Percentiles rank a stretch among this genome's conserved stretches.
Conservation (phyloP, 148 eudicot species). For the Rhododendron molle region DNA sequence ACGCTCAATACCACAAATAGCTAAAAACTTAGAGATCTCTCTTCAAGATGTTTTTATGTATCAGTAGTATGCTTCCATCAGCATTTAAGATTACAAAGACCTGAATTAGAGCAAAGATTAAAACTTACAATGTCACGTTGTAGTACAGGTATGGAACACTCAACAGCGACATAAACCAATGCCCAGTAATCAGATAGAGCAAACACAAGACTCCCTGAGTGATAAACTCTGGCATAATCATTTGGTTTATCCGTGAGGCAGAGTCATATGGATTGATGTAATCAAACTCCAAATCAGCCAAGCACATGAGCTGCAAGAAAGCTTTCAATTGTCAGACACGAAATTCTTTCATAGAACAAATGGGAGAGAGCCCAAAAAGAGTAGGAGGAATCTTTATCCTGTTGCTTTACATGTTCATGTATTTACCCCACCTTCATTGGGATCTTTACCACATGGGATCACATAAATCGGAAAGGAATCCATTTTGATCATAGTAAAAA, state of each 20-base stretch:
- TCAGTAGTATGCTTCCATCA: background rate
- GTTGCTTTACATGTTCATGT: background rate
- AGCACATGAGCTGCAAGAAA: constrained; percentile 83
- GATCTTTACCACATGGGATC: background rate
- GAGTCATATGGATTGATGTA: constrained; percentile 94
- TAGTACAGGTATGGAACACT: constrained; percentile 76
- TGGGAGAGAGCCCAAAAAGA: background rate
- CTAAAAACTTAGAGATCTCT: background rate
- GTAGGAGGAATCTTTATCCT: background rate
- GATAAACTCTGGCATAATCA: constrained; percentile 72
- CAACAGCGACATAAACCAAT: constrained; percentile 85
- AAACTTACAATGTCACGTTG: constrained; percentile 81
- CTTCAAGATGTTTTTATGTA: background rate
- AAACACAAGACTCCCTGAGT: constrained; percentile 68
- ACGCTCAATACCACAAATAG: background rate
- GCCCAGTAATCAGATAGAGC: constrained; percentile 74
- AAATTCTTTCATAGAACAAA: background rate
- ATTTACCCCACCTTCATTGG: background rate
- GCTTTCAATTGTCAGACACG: constrained; percentile 11
- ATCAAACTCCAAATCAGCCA: constrained; percentile 96
- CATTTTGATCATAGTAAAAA: background rate
- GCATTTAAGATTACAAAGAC: background rate
- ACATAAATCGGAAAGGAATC: background rate
- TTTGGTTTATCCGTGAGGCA: constrained; percentile 73
- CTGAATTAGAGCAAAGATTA: background rate